A percentile compares a stretch with the other conserved stretches of the same genome.
Conservation (phyloP, 1,284 basidiomycete species). For the Gomphus sp. region DNA sequence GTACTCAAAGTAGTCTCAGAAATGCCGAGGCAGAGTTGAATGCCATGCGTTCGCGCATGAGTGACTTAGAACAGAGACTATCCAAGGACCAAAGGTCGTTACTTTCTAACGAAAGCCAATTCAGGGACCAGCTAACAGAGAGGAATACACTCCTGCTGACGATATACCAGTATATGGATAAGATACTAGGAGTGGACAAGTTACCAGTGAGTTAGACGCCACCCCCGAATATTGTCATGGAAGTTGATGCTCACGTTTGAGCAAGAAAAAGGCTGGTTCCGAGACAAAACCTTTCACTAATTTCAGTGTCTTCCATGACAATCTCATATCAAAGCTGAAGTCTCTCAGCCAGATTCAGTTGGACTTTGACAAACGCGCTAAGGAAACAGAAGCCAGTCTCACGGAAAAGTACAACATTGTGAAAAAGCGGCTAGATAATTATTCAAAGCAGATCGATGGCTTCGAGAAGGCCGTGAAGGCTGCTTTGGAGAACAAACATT, state of each 20-base stretch:
- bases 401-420: slow-evolving; percentile 69
- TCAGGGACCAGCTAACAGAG: slow-evolving; percentile 86
- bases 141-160: slow-evolving; percentile 85
- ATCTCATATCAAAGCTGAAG: slow-evolving; percentile 82
- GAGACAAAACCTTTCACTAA: slow-evolving; percentile 90
- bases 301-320: slow-evolving; percentile 91
- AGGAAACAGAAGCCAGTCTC: slow-evolving; percentile 70
- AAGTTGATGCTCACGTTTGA: slow-evolving; percentile 3
- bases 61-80: slow-evolving; percentile 74
- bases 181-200: slow-evolving; percentile 84
- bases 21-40: slow-evolving; percentile 58
- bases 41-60: slow-evolving; percentile 46
- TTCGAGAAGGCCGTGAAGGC: slow-evolving; percentile 85
- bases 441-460: slow-evolving; percentile 90
- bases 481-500: slow-evolving; percentile 74
- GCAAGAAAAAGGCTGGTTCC: slow-evolving; percentile 59
- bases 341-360: slow-evolving; percentile 74
- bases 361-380: slow-evolving; percentile 81
- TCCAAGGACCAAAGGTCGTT: slow-evolving; percentile 77
- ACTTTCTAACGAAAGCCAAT: slow-evolving; percentile 66
- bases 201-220: slow-evolving; percentile 50
- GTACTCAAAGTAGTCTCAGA: slow-evolving; percentile 48
- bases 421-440: slow-evolving; percentile 79
- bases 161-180: slow-evolving; percentile 93
- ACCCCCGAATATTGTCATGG: neutral